Evolutionary conservation across 768 basidiomycete species (phyloP).

Genomic region (Mrakia gelida): DNA sequence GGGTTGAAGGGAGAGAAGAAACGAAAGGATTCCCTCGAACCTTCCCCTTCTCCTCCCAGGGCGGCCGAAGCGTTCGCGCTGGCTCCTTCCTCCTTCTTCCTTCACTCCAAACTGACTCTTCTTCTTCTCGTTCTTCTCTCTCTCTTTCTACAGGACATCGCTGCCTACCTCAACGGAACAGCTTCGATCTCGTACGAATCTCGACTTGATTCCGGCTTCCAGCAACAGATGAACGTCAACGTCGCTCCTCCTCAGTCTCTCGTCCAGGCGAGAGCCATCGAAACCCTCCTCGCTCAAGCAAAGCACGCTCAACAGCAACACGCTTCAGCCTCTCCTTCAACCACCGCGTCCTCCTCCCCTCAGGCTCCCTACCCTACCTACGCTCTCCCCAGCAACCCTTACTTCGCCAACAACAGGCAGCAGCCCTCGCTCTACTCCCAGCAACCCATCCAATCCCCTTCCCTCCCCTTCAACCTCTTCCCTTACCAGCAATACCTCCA

Average conservation of each 20-base stretch:
- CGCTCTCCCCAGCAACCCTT: too few relatives aligned
- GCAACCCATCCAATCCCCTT: neutral
- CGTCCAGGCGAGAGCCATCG: constrained; percentile 3
- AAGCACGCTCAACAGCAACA: neutral
- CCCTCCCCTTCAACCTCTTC: constrained; percentile 7
- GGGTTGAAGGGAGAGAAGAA: neutral
- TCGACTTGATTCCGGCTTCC: neutral
- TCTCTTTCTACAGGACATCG: constrained; percentile 5
- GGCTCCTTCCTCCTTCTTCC: neutral
- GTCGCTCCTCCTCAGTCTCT: neutral
- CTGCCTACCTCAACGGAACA: constrained; percentile 21
- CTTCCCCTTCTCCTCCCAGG: neutral
- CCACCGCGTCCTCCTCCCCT: neutral
- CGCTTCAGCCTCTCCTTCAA: neutral
- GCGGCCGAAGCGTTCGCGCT: too few relatives aligned
- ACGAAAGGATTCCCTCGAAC: neutral
- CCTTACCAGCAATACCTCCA: constrained; percentile 10
- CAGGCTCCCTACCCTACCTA: neutral
- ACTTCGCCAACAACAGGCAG: neutral
- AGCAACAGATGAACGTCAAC: neutral
- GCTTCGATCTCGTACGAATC: constrained; percentile 10
- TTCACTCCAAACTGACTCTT: neutral
- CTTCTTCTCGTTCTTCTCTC: neutral
- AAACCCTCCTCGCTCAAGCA: constrained; percentile 10
- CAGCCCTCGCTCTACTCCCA: neutral